Percentiles rank a stretch among this genome's conserved stretches.
Evolutionary conservation across 257 asterid genomes (phyloP).

Genomic region (Petrea volubilis): DNA sequence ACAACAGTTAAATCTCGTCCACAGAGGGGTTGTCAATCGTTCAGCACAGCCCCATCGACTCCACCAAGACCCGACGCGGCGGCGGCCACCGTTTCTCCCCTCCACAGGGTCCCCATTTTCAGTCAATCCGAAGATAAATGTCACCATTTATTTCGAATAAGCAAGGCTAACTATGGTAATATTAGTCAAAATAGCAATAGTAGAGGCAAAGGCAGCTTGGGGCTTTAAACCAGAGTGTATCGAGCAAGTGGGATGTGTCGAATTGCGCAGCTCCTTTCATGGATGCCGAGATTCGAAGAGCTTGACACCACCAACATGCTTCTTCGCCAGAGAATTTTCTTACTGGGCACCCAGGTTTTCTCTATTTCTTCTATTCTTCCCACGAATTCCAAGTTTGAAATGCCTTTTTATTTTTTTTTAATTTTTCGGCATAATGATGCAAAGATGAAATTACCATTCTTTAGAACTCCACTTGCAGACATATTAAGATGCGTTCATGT

Average conservation of each 20-base stretch:
- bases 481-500: too few relatives aligned
- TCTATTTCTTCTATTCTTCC: neutral
- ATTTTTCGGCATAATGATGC: neutral
- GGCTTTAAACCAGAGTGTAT: constrained; percentile 43
- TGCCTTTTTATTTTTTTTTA: neutral
- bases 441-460: too few relatives aligned
- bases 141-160: neutral
- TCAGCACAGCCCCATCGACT: constrained; percentile 14
- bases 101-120: neutral
- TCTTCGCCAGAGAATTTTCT: constrained; percentile 92
- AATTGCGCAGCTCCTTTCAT: constrained; percentile 70
- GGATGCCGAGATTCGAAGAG: constrained; percentile 93
- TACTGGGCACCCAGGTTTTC: constrained; percentile 82
- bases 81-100: constrained; percentile 12
- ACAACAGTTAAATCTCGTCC: too few relatives aligned
- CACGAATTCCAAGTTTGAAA: neutral
- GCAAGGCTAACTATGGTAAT: neutral
- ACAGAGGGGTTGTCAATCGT: too few relatives aligned
- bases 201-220: constrained; percentile 4
- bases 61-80: constrained; percentile 7
- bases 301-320: constrained; percentile 98
- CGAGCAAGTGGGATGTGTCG: constrained; percentile 70
- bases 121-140: too few relatives aligned
- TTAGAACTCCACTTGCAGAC: too few relatives aligned
- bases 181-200: neutral